These are phyloP conservation scores for Psidium friedrichsthalianum DNA, from an alignment of 345 rosid genomes.

Conservation along the genomic window DNA sequence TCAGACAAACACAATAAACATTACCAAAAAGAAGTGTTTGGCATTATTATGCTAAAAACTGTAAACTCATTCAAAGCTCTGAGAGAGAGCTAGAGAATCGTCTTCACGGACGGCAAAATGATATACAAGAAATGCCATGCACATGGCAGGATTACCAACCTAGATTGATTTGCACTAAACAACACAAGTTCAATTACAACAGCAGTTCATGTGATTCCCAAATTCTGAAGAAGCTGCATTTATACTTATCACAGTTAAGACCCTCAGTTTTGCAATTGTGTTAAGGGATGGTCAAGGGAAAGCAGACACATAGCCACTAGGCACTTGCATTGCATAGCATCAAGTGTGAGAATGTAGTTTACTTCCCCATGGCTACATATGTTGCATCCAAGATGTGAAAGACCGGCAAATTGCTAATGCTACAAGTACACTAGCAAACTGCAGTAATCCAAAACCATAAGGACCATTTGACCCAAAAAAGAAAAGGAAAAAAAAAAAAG, in stretches of 20 bases:
- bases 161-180: neutral
- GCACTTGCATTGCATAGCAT: neutral
- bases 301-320: neutral
- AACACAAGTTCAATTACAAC: neutral
- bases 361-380: neutral
- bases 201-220: neutral
- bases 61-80: neutral
- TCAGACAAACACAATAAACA: neutral
- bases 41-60: neutral
- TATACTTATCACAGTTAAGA: neutral
- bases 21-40: neutral
- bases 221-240: neutral
- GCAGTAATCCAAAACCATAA: neutral
- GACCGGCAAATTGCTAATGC: neutral
- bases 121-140: neutral
- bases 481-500: neutral
- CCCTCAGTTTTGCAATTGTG: neutral
- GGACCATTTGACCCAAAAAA: neutral
- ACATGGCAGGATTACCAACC: neutral
- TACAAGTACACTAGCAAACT: neutral
- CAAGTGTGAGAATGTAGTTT: neutral
- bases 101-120: neutral
- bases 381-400: neutral
- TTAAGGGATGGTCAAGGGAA: neutral
- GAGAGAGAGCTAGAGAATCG: neutral